Evolutionary conservation across 192 early-diverging fungal genomes (phyloP), one percentile per base, ranked within the genome.

Genomic region (Pilaira anomala): DNA sequence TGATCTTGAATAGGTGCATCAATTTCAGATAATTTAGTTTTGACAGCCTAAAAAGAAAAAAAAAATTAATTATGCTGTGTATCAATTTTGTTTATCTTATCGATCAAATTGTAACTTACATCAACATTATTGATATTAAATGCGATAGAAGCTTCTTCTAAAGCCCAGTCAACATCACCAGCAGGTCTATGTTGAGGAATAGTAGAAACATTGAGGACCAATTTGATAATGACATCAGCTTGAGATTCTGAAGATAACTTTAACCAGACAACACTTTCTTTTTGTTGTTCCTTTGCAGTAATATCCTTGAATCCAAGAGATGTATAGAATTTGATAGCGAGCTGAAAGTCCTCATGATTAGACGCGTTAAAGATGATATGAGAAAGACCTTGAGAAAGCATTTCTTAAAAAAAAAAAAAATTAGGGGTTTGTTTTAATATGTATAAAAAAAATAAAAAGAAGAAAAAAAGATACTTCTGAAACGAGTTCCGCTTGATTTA

Each of bases 1-100:
- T 45, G 36, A 22, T 66, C 53, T 28, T 80, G 44, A 77, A 79
- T 53, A 73, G 60, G 51, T 81, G 73, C 42, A 75, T 68, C 14
- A 41, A 68, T 8, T 55, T 53, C 30, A 28, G 22, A 14, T 50
- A 68, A 18, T 76, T 76, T 58, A 73, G 62, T 25, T 68, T 56
- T 46, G 75, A 78, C 7, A 57, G 63, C 8, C 75, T 81, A 65
- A 65, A 67, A 13, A 13, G 40, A 13, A 54, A 18, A 25, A 22
- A 21, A 39, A 39, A 56, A 11, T 18, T 22, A 56, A 40, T 19
- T 21, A 40, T 57, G 21, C 33, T 24, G 56, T 42, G n/a, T 13
- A 19, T 6, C 7, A 48, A 57, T 26, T 30, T 36, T 33, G 2
- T 33, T 33, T 33, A 33, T 33, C 33, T 36, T 36, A 36, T 36